phyloP scores from a whole-genome alignment of 2,329 filamentous ascomycete genomes.

The Aureobasidium pullulans region DNA sequence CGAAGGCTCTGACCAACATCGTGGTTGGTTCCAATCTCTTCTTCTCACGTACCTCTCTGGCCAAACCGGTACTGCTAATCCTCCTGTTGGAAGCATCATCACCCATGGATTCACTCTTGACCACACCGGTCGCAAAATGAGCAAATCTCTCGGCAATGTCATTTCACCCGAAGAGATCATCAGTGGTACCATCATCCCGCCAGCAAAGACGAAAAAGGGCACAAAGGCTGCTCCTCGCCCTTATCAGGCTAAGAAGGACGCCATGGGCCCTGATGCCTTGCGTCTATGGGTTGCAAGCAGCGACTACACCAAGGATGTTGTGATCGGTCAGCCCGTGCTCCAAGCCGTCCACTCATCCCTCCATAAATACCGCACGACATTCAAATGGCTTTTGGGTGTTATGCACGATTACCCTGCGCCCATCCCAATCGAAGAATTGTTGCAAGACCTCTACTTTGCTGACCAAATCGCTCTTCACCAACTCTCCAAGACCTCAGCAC shows the following conservation, averaged over 20 bases:
- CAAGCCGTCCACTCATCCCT: constrained; percentile 68
- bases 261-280: constrained; percentile 75
- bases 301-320: constrained; percentile 84
- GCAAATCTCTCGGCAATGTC: constrained; percentile 89
- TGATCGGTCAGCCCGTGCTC: constrained; percentile 71
- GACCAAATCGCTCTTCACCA: constrained; percentile 75
- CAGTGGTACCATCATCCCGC: constrained; percentile 68
- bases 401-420: constrained; percentile 35
- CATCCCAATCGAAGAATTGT: constrained; percentile 3
- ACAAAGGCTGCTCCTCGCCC: constrained; percentile 4
- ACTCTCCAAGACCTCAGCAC: constrained; percentile 56
- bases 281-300: constrained; percentile 86
- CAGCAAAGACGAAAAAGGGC: constrained; percentile 44
- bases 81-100: constrained; percentile 83
- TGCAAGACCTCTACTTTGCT: constrained; percentile 19
- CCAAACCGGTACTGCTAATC: constrained; percentile 38
- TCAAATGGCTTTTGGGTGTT: constrained; percentile 83
- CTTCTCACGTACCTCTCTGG: constrained; percentile 76
- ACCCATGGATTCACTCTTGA: constrained; percentile 96
- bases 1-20: constrained; percentile 91
- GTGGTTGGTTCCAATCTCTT: constrained; percentile 97
- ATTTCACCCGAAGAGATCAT: constrained; percentile 78
- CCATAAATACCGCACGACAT: constrained; percentile 79
- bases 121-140: constrained; percentile 91
- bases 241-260: constrained; percentile 19